phyloP scores from a whole-genome alignment of 371 early-diverging fungal species.

The Amoeboaphelidium protococcarum region DNA sequence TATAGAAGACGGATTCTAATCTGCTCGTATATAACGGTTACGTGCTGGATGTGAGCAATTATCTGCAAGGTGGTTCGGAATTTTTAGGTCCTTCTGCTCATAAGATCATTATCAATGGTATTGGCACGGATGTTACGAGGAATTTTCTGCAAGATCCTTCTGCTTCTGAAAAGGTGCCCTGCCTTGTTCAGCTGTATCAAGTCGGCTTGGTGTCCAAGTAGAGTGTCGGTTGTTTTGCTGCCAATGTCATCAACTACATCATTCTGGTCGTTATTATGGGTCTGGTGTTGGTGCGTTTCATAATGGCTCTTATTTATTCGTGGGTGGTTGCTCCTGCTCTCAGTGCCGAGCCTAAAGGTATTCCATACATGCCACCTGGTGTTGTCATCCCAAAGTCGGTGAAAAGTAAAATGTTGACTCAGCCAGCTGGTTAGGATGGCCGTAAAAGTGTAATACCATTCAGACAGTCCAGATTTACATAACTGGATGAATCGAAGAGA shows the following conservation, averaged over 20 bases:
- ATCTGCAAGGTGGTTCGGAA: neutral
- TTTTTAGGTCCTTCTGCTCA: neutral
- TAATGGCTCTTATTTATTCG: neutral
- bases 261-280: neutral
- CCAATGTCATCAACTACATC: neutral
- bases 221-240: neutral
- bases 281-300: neutral
- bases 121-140: neutral
- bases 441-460: neutral
- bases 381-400: neutral
- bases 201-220: neutral
- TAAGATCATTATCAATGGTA: neutral
- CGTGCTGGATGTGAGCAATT: neutral
- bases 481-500: neutral
- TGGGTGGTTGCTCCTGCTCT: neutral
- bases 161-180: neutral
- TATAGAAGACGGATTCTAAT: neutral
- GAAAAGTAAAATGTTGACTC: neutral
- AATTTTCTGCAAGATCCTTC: neutral
- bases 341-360: neutral
- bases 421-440: neutral
- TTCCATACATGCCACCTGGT: neutral
- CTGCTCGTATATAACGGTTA: neutral
- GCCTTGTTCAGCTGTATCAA: neutral
- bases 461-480: neutral